Base-by-base conservation (phyloP, 2,329 filamentous ascomycete species). In the Samsoniella hepiali region DNA sequence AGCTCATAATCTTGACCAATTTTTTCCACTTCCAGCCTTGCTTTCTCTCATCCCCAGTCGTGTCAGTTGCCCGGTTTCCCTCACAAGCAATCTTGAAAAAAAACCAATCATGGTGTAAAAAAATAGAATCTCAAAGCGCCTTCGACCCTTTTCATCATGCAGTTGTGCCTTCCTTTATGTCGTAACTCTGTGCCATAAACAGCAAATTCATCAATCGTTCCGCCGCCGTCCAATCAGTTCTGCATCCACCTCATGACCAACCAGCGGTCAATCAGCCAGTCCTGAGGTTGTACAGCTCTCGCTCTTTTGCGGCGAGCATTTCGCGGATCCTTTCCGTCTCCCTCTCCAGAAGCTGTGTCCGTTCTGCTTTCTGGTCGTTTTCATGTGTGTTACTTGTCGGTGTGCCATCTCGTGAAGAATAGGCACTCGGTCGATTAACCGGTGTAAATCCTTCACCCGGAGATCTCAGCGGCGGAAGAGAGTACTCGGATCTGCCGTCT, bases 261-360 rank as follows among this genome's bases (percentile, higher is more conserved):
- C 9, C 27, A 42, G 34, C 17, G 5, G 27, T 27, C n/a, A 56
- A 17, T 56, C 32, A 62, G 3, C 53, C 36, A 5, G 44, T 27
- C 42, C 62, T 54, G 22, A 63, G 62, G 3, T 60, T 38, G 34
- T 55, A 32, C 22, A 93, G 77, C 70, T 93, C 90, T 54, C 86
- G 81, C 75, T 93, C 90, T 71, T 93, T 93, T 13, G 85, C 88
- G 10, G 86, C 82, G 36, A 93, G 79, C 74, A 89, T 80, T 72
- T 88, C 85, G 44, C 90, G 83, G 87, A 95, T 95, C 59, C 82
- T 81, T 70, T 93, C 90, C 0, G 90, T 87, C 73, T 96, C 91
- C 31, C 86, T 81, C 72, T 88, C 84, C 56, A 96, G 77, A 55
- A 87, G 83, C 9, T 84, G 84, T 56, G 89, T 82, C 62, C 87